These are phyloP conservation scores for Apiotrichum sp. DNA, from an alignment of 1,284 basidiomycete species.

Conservation along the genomic window DNA sequence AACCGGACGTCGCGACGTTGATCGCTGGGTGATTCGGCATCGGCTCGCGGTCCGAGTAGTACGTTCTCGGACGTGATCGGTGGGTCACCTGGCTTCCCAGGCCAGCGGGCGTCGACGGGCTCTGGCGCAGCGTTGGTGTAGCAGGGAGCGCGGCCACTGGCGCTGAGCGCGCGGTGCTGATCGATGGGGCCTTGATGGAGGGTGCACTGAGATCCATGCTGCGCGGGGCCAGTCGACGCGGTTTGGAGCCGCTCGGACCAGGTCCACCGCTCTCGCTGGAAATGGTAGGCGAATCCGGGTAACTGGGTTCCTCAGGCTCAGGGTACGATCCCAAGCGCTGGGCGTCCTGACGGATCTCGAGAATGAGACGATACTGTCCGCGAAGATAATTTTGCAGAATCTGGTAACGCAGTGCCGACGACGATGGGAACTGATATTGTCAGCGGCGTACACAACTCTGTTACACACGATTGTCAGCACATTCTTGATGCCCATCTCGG, in stretches of 20 bases:
- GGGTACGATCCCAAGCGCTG: slow-evolving; percentile 34
- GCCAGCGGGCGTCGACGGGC: slow-evolving; percentile 39
- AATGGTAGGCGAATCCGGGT: slow-evolving; percentile 16
- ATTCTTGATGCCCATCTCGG: slow-evolving; percentile 73
- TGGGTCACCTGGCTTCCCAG: slow-evolving; percentile 18
- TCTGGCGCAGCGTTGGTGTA: slow-evolving; percentile 22
- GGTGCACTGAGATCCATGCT: slow-evolving; percentile 15
- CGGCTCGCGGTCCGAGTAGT: slow-evolving; percentile 20
- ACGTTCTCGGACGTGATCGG: slow-evolving; percentile 30
- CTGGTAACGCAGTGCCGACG: slow-evolving; percentile 51
- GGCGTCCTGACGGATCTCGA: slow-evolving; percentile 34
- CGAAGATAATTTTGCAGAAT: slow-evolving; percentile 51
- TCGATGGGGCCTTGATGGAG: slow-evolving; percentile 17
- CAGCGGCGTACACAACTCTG: neutral
- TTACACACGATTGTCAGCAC: slow-evolving; percentile 74
- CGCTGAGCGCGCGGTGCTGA: slow-evolving; percentile 17
- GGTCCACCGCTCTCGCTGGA: slow-evolving; percentile 21
- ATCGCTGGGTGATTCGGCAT: neutral
- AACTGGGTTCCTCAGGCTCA: slow-evolving; percentile 27
- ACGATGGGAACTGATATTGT: slow-evolving; percentile 48
- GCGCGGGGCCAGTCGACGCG: neutral
- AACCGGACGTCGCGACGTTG: slow-evolving; percentile 1
- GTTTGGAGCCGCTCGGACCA: neutral
- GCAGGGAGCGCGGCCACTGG: slow-evolving; percentile 3
- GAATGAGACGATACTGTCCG: slow-evolving; percentile 49